phyloP scores from a whole-genome alignment of 305 asterid genomes.

The Solanum hybrid region DNA sequence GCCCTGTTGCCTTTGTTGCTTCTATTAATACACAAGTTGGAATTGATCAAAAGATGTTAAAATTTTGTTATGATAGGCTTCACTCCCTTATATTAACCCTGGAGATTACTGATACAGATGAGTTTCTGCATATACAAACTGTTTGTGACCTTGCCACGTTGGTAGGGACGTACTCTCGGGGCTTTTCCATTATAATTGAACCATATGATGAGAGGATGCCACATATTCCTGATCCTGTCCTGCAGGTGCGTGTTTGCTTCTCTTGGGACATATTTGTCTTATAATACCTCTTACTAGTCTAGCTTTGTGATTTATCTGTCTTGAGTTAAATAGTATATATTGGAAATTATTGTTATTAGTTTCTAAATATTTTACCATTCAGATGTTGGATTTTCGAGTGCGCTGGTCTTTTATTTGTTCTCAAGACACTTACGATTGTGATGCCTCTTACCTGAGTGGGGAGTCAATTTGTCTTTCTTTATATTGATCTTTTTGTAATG shows the following conservation, averaged over 20 bases:
- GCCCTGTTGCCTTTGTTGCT: constrained; percentile 89
- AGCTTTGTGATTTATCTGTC: neutral
- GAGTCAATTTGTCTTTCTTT: neutral
- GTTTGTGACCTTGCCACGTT: constrained; percentile 96
- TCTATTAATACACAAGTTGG: constrained; percentile 81
- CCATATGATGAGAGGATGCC: constrained; percentile 99
- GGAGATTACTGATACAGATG: constrained; percentile 95
- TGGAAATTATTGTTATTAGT: neutral
- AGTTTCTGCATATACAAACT: constrained; percentile 82
- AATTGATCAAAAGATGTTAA: constrained; percentile 88
- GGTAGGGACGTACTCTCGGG: constrained; percentile 85
- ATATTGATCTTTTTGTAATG: neutral
- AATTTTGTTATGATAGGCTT: constrained; percentile 88
- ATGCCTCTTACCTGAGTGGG: neutral
- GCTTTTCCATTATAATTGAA: constrained; percentile 91
- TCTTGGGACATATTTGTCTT: neutral
- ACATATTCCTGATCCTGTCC: constrained; percentile 93
- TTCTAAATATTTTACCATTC: neutral
- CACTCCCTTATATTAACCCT: constrained; percentile 85
- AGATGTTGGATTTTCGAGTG: neutral
- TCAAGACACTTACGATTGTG: neutral
- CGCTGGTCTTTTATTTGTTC: neutral
- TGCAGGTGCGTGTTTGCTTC: constrained; percentile 50
- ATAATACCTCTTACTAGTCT: neutral
- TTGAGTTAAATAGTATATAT: neutral